Base-by-base conservation (phyloP, 2,329 filamentous ascomycete genomes). In the Diaporthe sp. region DNA sequence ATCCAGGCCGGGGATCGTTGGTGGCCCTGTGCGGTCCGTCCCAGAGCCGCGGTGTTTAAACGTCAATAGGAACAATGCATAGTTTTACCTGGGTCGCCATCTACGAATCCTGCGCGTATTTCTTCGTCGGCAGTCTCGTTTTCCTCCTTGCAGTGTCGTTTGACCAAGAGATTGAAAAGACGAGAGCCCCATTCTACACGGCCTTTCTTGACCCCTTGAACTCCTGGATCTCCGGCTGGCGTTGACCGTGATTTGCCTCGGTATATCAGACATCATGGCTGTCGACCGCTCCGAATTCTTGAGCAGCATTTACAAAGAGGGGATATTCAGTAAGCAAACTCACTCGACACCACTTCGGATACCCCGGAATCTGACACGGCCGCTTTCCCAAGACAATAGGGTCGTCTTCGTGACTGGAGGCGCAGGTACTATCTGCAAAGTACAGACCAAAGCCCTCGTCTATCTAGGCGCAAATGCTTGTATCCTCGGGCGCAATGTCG, bases 361-460 rank as follows among this genome's bases (percentile, higher is more conserved):
- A 5, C 12, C 7, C 25, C 25, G 13, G 42, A 25, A 19, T 44
- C 71, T 72, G n/a, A 51, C 31, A 37, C 5, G 46, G 13, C 65
- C 19, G 12, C 39, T 22, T 34, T 12, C 61, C 3, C 17, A 80
- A 97, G 95, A 93, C 78, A 92, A 93, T 82, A 96, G 97, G 81
- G 96, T 98, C 60, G 91, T 96, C 79, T 98, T 98, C 85, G 97
- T 97, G 81, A 99, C 97, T 4, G 97, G 97, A 75, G 97, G 97
- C 71, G 95, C 95, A 7, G 96, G 97, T 73, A 93, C 94, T 37
- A 98, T 99, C 82, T 98, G 97, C 87, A 97, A 94, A 80, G 95
- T 94, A 73, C 97, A 98, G 87, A 97, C 98, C 44, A 91, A 95
- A 78, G 97, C 97, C 5, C 88, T 99, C 76, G 95, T 99, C 34